phyloP scores from a whole-genome alignment of 805 yeast species.

The Tetrapisispora iriomotensis region DNA sequence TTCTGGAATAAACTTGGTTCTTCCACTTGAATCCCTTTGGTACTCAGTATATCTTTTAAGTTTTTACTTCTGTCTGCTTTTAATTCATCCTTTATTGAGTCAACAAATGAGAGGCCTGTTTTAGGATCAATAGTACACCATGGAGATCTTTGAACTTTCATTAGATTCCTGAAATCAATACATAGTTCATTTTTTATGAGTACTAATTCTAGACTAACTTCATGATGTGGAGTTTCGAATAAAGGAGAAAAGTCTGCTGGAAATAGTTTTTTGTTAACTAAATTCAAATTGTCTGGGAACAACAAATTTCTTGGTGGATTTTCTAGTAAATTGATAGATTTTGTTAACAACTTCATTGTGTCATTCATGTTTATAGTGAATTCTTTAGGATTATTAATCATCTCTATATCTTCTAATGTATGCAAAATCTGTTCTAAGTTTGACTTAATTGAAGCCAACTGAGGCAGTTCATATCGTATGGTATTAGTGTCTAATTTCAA shows the following conservation, averaged over 20 bases:
- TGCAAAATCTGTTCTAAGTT: conserved; percentile 13
- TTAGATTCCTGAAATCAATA: conserved; percentile 46
- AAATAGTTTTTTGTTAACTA: conserved; percentile 40
- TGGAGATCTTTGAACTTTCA: conserved; percentile 44
- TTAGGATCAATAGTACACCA: conserved; percentile 47
- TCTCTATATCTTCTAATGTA: conserved; percentile 30
- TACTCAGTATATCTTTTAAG: conserved; percentile 32
- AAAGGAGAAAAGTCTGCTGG: conserved; percentile 20
- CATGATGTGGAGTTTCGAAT: conserved; percentile 28
- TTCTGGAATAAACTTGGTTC: conserved; percentile 28
- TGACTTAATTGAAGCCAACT: conserved; percentile 27
- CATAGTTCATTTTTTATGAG: conserved; percentile 54
- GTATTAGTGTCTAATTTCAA: conserved; percentile 30
- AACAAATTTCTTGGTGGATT: conserved; percentile 46
- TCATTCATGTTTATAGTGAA: conserved; percentile 17
- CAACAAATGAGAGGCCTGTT: conserved; percentile 46
- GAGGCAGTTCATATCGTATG: conserved; percentile 35
- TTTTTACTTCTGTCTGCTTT: conserved; percentile 35
- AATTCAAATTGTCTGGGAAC: conserved; percentile 47
- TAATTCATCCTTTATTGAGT: conserved; percentile 46
- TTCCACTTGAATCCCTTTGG: conserved; percentile 29
- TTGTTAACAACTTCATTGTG: conserved; percentile 14
- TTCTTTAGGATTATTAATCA: conserved; percentile 31
- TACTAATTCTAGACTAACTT: conserved; percentile 45
- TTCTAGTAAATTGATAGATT: conserved; percentile 27